Conservation (phyloP, 2,329 filamentous ascomycete species). For the Colletotrichum acutatum region DNA sequence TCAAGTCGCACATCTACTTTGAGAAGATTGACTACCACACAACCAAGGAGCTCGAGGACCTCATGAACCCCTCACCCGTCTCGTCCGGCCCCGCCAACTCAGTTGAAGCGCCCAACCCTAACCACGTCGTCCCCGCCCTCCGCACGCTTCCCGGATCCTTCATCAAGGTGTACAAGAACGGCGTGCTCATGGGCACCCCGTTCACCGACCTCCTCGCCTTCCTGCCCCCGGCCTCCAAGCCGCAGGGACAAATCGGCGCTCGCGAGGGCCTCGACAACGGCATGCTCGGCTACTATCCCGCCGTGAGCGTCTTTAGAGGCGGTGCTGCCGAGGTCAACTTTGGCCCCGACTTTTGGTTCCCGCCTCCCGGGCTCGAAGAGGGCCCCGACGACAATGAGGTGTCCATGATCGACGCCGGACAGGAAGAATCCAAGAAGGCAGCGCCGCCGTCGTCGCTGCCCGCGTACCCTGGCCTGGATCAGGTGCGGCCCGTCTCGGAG, state of each 20-base stretch:
- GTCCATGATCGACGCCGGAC: slow-evolving; percentile 54
- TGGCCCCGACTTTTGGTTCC: slow-evolving; percentile 91
- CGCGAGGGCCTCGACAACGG: slow-evolving; percentile 93
- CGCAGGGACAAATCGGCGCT: slow-evolving; percentile 77
- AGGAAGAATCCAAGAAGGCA: slow-evolving; percentile 2
- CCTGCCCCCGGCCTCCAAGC: slow-evolving; percentile 86
- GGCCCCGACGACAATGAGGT: slow-evolving; percentile 56
- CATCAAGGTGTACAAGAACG: slow-evolving; percentile 95
- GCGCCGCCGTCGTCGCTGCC: too few relatives aligned
- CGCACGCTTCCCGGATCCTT: slow-evolving; percentile 87
- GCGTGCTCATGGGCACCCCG: slow-evolving; percentile 83
- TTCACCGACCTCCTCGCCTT: slow-evolving; percentile 92
- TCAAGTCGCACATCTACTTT: slow-evolving; percentile 94
- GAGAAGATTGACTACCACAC: slow-evolving; percentile 91
- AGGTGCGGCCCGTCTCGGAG: slow-evolving; percentile 73
- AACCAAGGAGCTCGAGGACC: slow-evolving; percentile 87
- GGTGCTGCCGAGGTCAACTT: slow-evolving; percentile 95
- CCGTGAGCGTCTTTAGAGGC: slow-evolving; percentile 90
- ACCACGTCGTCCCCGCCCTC: slow-evolving; percentile 78
- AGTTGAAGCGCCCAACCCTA: slow-evolving; percentile 73
- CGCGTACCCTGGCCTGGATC: slow-evolving; percentile 38
- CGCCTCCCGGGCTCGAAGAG: slow-evolving; percentile 69
- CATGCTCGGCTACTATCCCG: slow-evolving; percentile 94
- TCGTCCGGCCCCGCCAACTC: slow-evolving; percentile 55
- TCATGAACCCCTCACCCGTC: slow-evolving; percentile 75